Evolutionary conservation across 2,329 filamentous ascomycete species (phyloP), one percentile per base, ranked within the genome.

Genomic region (Pestalotiopsis sp.): DNA sequence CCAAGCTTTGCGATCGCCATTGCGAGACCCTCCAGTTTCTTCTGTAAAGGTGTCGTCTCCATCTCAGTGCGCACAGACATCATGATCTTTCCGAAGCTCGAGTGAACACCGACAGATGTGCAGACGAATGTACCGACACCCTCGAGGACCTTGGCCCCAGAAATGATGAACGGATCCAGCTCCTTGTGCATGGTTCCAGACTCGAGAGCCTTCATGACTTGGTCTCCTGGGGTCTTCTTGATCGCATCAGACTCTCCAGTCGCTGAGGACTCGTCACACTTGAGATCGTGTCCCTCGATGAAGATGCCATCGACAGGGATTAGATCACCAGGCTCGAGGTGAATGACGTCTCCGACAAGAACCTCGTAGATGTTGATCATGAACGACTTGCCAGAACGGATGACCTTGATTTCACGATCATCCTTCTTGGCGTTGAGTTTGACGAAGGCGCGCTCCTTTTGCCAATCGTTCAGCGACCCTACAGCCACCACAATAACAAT

Each of bases 191-290:
- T 84, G 13, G 80, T 83, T 17, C 87, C 84, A 9, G 84, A 82
- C 63, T 86, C 81, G 36, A 91, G 82, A 3, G 83, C 82, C 52
- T 85, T 80, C 80, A 86, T 89, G 49, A 89, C 89, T 70, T 89
- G 86, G 20, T 88, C 82, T 4, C 84, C 88, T 3, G 82, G 77
- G 0, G 84, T 88, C 80, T 92, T 92, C 78, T 88, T 90, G 80
- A 92, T 87, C 61, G 88, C 86, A 73, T 92, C 89, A 2, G 90
- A 92, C 80, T 93, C 90, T 67, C 91, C 90, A 13, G 91, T 93
- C 1, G 89, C 88, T 5, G 89, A 91, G 7, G 90, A 91, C 77
- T 93, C 90, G 73, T 92, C 90, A 72, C 90, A 92, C 75, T 89
- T 90, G 70, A 92, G 79, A 56, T 88, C 88, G 71, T 91, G 87